These are phyloP conservation scores for Crucihimalaya himalaica DNA, from an alignment of 345 rosid species.

Conservation along the genomic window DNA sequence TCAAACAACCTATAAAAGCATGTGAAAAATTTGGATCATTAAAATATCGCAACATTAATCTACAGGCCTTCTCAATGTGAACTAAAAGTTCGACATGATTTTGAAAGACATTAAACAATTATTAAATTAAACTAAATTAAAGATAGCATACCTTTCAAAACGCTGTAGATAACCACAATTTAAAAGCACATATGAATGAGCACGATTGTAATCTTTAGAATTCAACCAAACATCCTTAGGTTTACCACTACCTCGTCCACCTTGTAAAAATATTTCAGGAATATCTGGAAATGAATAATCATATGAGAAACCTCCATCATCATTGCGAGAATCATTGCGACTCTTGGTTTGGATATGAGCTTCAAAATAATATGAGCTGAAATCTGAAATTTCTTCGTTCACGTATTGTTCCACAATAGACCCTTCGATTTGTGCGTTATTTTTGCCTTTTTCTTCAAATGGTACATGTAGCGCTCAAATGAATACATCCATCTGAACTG, in stretches of 20 bases:
- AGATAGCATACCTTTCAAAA: background rate
- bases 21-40: background rate
- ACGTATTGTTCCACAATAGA: too few relatives aligned
- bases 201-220: background rate
- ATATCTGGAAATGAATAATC: background rate
- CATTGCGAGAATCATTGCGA: background rate
- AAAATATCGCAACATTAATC: too few relatives aligned
- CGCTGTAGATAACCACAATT: background rate
- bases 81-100: background rate
- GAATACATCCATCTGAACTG: too few relatives aligned
- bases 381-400: too few relatives aligned
- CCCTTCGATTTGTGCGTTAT: too few relatives aligned
- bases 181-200: background rate
- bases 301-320: background rate
- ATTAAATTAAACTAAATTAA: background rate
- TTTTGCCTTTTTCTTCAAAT: too few relatives aligned
- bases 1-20: conserved; percentile 1
- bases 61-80: background rate
- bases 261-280: background rate
- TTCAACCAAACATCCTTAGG: background rate
- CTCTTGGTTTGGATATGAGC: background rate
- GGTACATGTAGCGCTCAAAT: too few relatives aligned
- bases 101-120: background rate
- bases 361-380: too few relatives aligned
- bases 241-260: background rate